Evolutionary conservation across 2,329 filamentous ascomycete genomes (phyloP).

Genomic region (Ceratocystis albifundus): DNA sequence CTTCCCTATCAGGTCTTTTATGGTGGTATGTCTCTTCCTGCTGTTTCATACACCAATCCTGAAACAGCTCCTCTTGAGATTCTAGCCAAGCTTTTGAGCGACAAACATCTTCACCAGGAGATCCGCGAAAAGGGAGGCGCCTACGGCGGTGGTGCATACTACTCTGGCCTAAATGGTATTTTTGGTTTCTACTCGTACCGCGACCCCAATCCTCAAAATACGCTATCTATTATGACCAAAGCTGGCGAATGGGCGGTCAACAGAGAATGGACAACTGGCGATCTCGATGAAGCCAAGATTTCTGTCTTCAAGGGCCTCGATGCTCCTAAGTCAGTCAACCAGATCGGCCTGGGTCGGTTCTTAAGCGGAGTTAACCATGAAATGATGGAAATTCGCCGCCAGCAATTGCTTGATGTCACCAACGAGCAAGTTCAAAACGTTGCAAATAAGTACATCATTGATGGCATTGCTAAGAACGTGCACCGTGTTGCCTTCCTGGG

Average conservation of each 20-base stretch:
- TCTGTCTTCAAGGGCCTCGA: constrained; percentile 87
- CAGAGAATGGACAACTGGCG: constrained; percentile 66
- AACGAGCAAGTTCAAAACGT: constrained; percentile 67
- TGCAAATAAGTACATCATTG: constrained; percentile 71
- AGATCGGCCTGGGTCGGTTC: constrained; percentile 79
- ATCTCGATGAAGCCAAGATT: constrained; percentile 92
- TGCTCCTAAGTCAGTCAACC: constrained; percentile 73
- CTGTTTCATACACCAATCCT: constrained; percentile 67
- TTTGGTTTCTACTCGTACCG: constrained; percentile 97
- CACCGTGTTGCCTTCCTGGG: constrained; percentile 66
- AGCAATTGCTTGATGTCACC: constrained; percentile 76
- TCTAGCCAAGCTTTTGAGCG: constrained; percentile 80
- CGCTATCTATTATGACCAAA: constrained; percentile 69
- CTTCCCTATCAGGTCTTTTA: constrained; percentile 97
- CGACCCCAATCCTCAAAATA: constrained; percentile 87
- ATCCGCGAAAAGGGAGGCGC: constrained; percentile 96
- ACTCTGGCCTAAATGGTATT: constrained; percentile 64
- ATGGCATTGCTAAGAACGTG: constrained; percentile 47
- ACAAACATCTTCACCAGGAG: constrained; percentile 93
- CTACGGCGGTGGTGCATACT: constrained; percentile 84
- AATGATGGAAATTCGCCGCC: constrained; percentile 76
- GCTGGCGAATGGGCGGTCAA: constrained; percentile 75
- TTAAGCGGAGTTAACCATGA: constrained; percentile 73
- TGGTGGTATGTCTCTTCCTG: constrained; percentile 68
- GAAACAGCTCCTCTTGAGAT: constrained; percentile 74